phyloP scores from a whole-genome alignment of 2,329 filamentous ascomycete species.

The Botrytis squamosa region DNA sequence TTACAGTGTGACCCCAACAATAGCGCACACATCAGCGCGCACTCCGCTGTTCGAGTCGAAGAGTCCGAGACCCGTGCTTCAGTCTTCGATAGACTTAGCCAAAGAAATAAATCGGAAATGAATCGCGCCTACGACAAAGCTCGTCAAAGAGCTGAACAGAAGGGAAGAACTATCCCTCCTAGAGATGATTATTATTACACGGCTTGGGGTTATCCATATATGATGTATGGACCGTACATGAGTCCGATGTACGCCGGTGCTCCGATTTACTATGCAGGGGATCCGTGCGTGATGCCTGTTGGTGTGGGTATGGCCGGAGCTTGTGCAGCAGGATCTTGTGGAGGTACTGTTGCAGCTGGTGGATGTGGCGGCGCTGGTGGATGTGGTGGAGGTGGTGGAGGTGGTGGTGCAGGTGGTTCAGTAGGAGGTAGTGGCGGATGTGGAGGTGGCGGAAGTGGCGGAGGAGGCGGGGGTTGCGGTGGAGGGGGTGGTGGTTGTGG shows the following conservation, averaged over 20 bases:
- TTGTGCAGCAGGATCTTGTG: slow-evolving; percentile 52
- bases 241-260: slow-evolving; percentile 43
- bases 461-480: not conserved
- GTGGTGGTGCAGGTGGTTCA: slow-evolving; percentile 15
- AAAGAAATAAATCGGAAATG: slow-evolving; percentile 42
- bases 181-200: slow-evolving; percentile 48
- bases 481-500: not conserved
- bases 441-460: not conserved
- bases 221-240: slow-evolving; percentile 50
- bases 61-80: slow-evolving; percentile 31
- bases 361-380: slow-evolving; percentile 43
- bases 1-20: slow-evolving; percentile 51
- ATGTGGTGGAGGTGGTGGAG: slow-evolving; percentile 23
- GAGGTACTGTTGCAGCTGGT: slow-evolving; percentile 41
- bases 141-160: slow-evolving; percentile 48
- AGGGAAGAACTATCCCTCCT: slow-evolving; percentile 49
- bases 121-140: slow-evolving; percentile 59
- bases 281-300: slow-evolving; percentile 41
- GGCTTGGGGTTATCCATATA: slow-evolving; percentile 51
- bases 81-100: slow-evolving; percentile 33
- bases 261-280: slow-evolving; percentile 47
- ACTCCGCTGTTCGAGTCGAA: slow-evolving; percentile 59
- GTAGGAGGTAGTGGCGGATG: slow-evolving; percentile 1
- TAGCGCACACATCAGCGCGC: slow-evolving; percentile 69
- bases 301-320: slow-evolving; percentile 43